Percentiles rank a stretch among this genome's conserved stretches.
These are phyloP conservation scores for Phytophthora syringae DNA, from an alignment of 352 stramenopile species.

Conservation along the genomic window DNA sequence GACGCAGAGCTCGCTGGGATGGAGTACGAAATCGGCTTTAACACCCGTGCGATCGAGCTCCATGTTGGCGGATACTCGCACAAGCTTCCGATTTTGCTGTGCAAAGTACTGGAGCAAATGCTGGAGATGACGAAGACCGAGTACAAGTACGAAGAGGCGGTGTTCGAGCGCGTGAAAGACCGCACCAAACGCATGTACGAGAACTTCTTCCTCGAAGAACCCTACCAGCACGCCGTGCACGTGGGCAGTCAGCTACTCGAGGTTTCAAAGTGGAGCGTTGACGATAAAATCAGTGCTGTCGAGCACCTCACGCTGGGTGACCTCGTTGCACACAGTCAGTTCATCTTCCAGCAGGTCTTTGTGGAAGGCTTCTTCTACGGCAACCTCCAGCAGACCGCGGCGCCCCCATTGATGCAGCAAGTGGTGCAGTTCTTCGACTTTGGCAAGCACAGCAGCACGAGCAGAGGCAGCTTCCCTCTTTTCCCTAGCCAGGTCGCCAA, in stretches of 20 bases:
- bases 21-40: slow-evolving; percentile 78
- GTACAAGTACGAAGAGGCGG: slow-evolving; percentile 63
- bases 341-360: slow-evolving; percentile 76
- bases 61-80: slow-evolving; percentile 90
- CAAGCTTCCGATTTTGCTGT: slow-evolving; percentile 86
- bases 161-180: slow-evolving; percentile 88
- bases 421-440: slow-evolving; percentile 56
- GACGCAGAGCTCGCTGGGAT: slow-evolving; percentile 80
- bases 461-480: slow-evolving; percentile 43
- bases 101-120: slow-evolving; percentile 70
- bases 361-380: slow-evolving; percentile 78
- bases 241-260: slow-evolving; percentile 79
- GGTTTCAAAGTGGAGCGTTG: slow-evolving; percentile 75
- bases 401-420: slow-evolving; percentile 46
- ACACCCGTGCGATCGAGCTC: slow-evolving; percentile 74
- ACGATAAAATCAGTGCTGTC: slow-evolving; percentile 86
- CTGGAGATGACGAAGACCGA: slow-evolving; percentile 50
- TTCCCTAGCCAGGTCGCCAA: slow-evolving; percentile 55
- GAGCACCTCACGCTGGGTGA: slow-evolving; percentile 59
- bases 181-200: slow-evolving; percentile 86
- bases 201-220: slow-evolving; percentile 90
- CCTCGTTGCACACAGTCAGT: slow-evolving; percentile 55
- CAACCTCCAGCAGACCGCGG: slow-evolving; percentile 51
- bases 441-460: slow-evolving; percentile 9
- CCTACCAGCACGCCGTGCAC: slow-evolving; percentile 93